phyloP scores from a whole-genome alignment of 257 asterid species.

The Gentiana macrophylla region DNA sequence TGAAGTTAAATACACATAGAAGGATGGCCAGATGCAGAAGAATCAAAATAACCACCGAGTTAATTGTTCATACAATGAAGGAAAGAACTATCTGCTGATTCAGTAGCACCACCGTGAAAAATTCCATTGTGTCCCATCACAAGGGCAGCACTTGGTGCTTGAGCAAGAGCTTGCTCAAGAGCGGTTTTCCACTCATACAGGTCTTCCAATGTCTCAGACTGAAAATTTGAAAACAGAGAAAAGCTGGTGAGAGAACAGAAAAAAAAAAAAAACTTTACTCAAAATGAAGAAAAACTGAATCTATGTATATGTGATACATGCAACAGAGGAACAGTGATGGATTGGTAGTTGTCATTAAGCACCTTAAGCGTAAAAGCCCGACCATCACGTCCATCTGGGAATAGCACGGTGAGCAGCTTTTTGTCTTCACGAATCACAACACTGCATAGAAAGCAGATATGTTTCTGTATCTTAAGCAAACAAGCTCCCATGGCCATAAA shows the following conservation, averaged over 20 bases:
- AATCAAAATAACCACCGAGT: neutral
- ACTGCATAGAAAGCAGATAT: constrained; percentile 29
- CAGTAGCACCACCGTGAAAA: constrained; percentile 62
- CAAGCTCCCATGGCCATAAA: neutral
- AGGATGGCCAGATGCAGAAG: neutral
- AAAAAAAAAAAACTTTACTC: neutral
- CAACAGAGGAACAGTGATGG: too few relatives aligned
- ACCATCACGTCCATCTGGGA: constrained; percentile 96
- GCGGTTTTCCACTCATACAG: constrained; percentile 93
- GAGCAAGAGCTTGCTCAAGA: constrained; percentile 85
- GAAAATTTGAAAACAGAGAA: constrained; percentile 14
- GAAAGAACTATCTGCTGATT: constrained; percentile 62
- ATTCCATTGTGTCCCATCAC: constrained; percentile 96
- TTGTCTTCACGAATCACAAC: constrained; percentile 97
- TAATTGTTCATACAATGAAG: constrained; percentile 53
- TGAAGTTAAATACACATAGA: neutral
- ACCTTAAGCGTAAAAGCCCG: constrained; percentile 95
- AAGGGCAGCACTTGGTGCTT: constrained; percentile 91
- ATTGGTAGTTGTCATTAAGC: constrained; percentile 1
- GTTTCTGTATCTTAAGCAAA: neutral
- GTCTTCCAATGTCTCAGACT: constrained; percentile 91
- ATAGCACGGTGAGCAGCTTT: constrained; percentile 72
- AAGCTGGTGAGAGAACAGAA: constrained; percentile 10
- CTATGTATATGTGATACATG: too few relatives aligned
- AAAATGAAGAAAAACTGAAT: neutral